phyloP scores from a whole-genome alignment of 2,329 filamentous ascomycete species.

The Fusarium nelsonii region DNA sequence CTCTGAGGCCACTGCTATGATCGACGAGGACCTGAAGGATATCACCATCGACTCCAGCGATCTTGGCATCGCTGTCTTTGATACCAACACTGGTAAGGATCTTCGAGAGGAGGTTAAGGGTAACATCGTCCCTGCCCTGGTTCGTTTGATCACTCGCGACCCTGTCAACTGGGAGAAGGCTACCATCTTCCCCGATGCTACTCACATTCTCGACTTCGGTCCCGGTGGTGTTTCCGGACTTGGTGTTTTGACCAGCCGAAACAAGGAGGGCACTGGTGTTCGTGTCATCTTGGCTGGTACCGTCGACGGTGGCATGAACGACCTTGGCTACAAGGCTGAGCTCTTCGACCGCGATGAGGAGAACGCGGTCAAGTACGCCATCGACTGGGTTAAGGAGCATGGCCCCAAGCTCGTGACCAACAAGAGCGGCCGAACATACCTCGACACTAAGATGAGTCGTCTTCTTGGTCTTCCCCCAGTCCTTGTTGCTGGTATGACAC shows the following conservation, averaged over 20 bases:
- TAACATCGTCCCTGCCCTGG: constrained; percentile 86
- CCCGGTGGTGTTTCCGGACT: constrained; percentile 97
- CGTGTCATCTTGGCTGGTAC: constrained; percentile 94
- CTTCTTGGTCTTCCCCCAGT: constrained; percentile 86
- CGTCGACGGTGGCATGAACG: constrained; percentile 88
- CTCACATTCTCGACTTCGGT: constrained; percentile 96
- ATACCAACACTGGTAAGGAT: constrained; percentile 91
- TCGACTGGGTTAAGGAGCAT: constrained; percentile 98
- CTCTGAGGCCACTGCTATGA: constrained; percentile 80
- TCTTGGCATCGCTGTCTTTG: constrained; percentile 86
- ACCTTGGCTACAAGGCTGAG: constrained; percentile 98
- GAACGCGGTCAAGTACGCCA: constrained; percentile 92
- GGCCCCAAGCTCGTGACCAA: constrained; percentile 93
- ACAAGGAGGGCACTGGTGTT: constrained; percentile 98
- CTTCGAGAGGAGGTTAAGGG: constrained; percentile 76
- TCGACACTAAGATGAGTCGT: constrained; percentile 96
- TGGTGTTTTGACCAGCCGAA: constrained; percentile 95
- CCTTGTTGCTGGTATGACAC: constrained; percentile 95
- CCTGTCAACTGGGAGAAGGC: constrained; percentile 97
- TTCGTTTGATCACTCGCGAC: constrained; percentile 94
- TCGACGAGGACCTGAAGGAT: constrained; percentile 88
- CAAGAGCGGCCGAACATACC: constrained; percentile 87
- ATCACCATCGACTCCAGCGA: constrained; percentile 79
- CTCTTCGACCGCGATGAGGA: constrained; percentile 97
- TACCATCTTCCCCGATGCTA: constrained; percentile 89